Conservation (phyloP, 495 filamentous ascomycete species). For the Penicillium verhagenii region DNA sequence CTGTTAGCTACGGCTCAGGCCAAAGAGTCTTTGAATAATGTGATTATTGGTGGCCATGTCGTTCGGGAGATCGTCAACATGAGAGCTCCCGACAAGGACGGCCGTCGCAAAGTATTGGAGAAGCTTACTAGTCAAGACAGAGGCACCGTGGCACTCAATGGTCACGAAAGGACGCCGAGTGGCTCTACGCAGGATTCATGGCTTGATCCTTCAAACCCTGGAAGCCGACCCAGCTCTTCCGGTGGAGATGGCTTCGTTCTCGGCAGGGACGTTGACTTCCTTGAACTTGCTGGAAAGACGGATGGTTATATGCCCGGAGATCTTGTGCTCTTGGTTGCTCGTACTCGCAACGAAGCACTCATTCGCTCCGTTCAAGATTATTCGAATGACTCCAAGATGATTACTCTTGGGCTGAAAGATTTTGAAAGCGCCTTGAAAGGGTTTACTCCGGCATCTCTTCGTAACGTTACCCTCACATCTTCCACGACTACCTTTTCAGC, state of each 20-base stretch:
- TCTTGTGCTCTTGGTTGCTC: constrained; percentile 76
- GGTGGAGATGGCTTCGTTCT: constrained; percentile 63
- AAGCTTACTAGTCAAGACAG: constrained; percentile 51
- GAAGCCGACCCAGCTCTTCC: constrained; percentile 47
- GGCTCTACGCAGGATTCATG: constrained; percentile 57
- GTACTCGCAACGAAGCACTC: constrained; percentile 87
- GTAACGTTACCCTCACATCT: constrained; percentile 88
- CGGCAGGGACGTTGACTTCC: constrained; percentile 77
- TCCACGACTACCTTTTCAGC: constrained; percentile 85
- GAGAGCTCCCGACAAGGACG: constrained; percentile 89
- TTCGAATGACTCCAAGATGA: constrained; percentile 35
- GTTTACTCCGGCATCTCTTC: constrained; percentile 90
- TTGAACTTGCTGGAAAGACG: constrained; percentile 87
- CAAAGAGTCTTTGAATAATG: constrained; percentile 82
- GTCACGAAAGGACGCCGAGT: constrained; percentile 37
- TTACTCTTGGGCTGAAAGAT: constrained; percentile 67
- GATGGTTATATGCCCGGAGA: constrained; percentile 99
- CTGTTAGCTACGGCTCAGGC: constrained; percentile 88
- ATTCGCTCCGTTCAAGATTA: constrained; percentile 62
- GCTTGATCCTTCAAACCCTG: constrained; percentile 63
- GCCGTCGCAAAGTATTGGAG: constrained; percentile 77
- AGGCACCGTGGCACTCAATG: constrained; percentile 35
- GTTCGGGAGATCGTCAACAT: constrained; percentile 80
- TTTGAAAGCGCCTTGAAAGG: constrained; percentile 82
- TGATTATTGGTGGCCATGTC: constrained; percentile 76